Evolutionary conservation across 1,284 basidiomycete genomes (phyloP), one percentile per base, ranked within the genome.

Genomic region (Pulveroboletus sp.): DNA sequence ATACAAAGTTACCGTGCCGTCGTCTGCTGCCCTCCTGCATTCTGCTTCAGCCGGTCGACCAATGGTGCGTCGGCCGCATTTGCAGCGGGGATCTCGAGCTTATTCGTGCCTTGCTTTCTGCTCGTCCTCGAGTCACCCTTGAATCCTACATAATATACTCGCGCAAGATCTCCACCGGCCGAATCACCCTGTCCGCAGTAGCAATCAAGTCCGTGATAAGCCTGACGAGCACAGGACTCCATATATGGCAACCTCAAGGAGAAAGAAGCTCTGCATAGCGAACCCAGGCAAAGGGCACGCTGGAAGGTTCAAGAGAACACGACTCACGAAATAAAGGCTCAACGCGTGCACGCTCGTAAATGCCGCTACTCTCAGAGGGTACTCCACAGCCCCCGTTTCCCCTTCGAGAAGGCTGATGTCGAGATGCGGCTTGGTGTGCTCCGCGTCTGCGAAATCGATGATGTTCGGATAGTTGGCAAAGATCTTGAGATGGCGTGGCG

Each of bases 61-160:
- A 91, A 61, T 6, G 82, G 73, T 0, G 86, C 84, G 63, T 91
- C 89, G 0, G 85, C 80, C 2, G 86, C 84, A 63, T 88, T 81
- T 2, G 84, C 85, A 28, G 90, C 86, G 3, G 85, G 86, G 22
- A 92, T 80, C 63, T 87, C 84, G 24, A 92, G 73, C 66, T 82
- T 83, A 36, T 83, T 80, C 25, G 78, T 79, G 24, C 75, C 80
- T 49, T 90, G 86, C 60, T 82, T 85, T 61, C 80, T 77, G 14
- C 75, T 71, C n/a, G 78, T 76, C 46, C 79, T 77, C 43, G 78
- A 76, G 62, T 92, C 89, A 43, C 91, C 91, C 68, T 85, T 87
- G 77, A 94, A 94, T 15, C 92, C 92, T 49, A 92, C 68, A 67
- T 85, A 94, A 66, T 87, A 94, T 43, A 93, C 72, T 38, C 85